Conservation (phyloP, 2,329 filamentous ascomycete species). For the Diaporthe sp. region DNA sequence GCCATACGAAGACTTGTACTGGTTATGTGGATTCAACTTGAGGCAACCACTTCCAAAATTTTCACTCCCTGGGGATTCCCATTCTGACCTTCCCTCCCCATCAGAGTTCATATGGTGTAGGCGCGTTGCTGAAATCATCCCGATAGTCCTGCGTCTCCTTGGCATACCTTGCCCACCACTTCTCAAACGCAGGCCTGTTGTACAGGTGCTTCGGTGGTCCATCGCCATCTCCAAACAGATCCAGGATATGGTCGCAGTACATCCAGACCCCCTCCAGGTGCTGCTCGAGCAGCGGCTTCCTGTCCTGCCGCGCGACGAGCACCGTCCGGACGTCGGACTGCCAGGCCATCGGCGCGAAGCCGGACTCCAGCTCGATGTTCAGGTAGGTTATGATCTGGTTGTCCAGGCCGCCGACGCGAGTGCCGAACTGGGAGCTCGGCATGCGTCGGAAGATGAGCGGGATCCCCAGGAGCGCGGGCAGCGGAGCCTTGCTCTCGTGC, state of each 20-base stretch:
- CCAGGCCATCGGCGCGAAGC: background rate
- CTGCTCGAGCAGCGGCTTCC: background rate
- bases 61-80: background rate
- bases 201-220: background rate
- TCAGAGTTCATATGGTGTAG: constrained; percentile 1
- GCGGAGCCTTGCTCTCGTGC: background rate
- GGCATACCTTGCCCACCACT: background rate
- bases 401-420: background rate
- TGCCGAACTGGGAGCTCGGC: background rate
- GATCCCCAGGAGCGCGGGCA: background rate
- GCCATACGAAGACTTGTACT: background rate
- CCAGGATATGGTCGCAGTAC: constrained; percentile 15
- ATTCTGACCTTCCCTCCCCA: too few relatives aligned
- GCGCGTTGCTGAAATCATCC: background rate
- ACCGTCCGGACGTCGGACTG: background rate
- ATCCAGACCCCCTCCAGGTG: constrained; percentile 3
- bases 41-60: background rate
- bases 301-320: constrained; percentile 1
- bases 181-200: constrained; percentile 10
- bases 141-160: background rate
- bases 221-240: background rate
- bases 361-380: constrained; percentile 6
- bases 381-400: constrained; percentile 19
- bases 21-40: background rate
- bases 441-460: background rate